Percentiles rank a stretch among this genome's conserved stretches.
phyloP scores from a whole-genome alignment of 345 rosid species.

The Arabis alpina region DNA sequence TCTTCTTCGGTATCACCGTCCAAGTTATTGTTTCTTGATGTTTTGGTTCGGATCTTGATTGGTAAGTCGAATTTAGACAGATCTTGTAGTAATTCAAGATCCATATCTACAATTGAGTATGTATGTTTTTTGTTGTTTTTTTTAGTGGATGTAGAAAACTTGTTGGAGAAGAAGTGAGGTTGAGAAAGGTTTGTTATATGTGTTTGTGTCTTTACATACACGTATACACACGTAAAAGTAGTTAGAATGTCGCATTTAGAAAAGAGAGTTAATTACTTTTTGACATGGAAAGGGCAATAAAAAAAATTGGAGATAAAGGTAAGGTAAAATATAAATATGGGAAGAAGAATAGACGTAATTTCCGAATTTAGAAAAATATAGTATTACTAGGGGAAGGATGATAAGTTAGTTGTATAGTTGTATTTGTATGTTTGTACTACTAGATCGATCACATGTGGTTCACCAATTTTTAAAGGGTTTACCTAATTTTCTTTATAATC shows the following conservation, averaged over 20 bases:
- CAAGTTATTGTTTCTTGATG: background rate
- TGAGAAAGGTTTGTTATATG: constrained; percentile 40
- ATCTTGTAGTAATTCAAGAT: constrained; percentile 39
- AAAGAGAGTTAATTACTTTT: constrained; percentile 31
- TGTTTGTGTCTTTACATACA: constrained; percentile 41
- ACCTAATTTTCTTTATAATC: background rate
- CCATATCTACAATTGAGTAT: constrained; percentile 35
- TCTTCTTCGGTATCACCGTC: background rate
- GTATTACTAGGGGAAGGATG: constrained; percentile 26
- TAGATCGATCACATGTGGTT: constrained; percentile 20
- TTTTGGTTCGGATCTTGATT: constrained; percentile 38
- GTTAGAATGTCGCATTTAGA: constrained; percentile 32
- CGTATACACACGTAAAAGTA: background rate
- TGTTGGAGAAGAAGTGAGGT: constrained; percentile 45
- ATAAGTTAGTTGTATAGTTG: constrained; percentile 22
- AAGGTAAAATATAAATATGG: constrained; percentile 21
- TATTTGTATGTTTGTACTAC: constrained; percentile 26
- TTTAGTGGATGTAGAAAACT: constrained; percentile 33
- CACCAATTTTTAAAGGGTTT: constrained; percentile 11
- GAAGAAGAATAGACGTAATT: constrained; percentile 17
- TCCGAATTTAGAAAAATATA: constrained; percentile 29
- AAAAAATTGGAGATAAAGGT: background rate
- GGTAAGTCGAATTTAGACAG: constrained; percentile 32
- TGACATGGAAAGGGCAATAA: constrained; percentile 8
- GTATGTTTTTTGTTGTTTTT: background rate